Base-by-base conservation (phyloP, 108 stramenopile species). In the Cyclotella choctawhatcheeana region DNA sequence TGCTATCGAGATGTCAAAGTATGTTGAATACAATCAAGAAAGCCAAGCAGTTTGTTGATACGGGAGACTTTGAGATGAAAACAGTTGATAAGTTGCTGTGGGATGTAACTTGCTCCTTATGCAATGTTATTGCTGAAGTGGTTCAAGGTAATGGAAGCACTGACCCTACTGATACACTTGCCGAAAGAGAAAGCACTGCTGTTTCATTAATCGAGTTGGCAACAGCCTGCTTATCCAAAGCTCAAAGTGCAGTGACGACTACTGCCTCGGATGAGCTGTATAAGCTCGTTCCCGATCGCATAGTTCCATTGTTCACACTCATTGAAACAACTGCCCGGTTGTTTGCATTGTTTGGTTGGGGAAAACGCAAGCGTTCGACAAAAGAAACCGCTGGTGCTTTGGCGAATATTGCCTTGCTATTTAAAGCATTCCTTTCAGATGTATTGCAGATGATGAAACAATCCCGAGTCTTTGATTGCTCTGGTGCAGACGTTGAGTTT, bases 271-370 rank as follows among this genome's bases (percentile, higher is more conserved):
- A 43, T 51, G 37, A n/a, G 47, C 35, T 14, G 75, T 73, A 8
- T 78, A 77, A 79, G 17, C 64, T 88, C n/a, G 65, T 91, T 16
- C 82, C 90, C 3, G 82, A 84, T 52, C 81, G 53, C 48, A 37
- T 91, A 2, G 82, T 91, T 10, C 84, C 89, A 34, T 37, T 93
- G 1, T 89, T 88, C 66, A 84, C 86, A 21, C 10, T 87, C 26
- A 72, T 87, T 5, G 74, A 82, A 64, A 93, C 88, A 66, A 79
- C 77, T 65, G 79, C 78, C 25, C 74, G 64, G 10, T 60, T 84
- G 8, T 85, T 88, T 48, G 45, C 73, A 13, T 30, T 79, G 27
- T 93, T 85, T 64, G 90, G 88, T 44, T 93, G 93, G 93, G 93
- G 90, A 32, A 88, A 84, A 55, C 79, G 90, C 27, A 93, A 91